A percentile compares a stretch with the other conserved stretches of the same genome.
Conservation (phyloP, 176 grass and related monocot genomes). For the Tuctoria greenei region DNA sequence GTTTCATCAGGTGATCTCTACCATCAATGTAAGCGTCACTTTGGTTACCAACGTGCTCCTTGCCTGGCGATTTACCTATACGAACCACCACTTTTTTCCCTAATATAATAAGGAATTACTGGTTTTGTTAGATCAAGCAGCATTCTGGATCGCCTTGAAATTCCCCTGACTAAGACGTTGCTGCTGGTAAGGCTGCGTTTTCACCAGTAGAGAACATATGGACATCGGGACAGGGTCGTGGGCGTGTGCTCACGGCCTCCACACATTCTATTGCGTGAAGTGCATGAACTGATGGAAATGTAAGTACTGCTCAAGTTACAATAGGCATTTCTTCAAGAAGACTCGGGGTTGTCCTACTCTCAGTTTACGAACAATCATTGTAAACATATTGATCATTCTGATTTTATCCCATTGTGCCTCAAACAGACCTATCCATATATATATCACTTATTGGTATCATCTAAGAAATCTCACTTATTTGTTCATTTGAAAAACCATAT, state of each 20-base stretch:
- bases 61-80: not conserved
- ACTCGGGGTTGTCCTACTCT: not conserved
- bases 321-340: not conserved
- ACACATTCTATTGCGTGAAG: not conserved
- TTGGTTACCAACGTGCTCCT: not conserved
- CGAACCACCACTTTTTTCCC: not conserved
- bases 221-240: not conserved
- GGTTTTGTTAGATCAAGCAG: not conserved
- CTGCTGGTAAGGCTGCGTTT: not conserved
- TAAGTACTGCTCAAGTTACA: not conserved
- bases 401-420: not conserved
- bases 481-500: too few species aligned
- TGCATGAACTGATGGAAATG: not conserved
- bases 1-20: not conserved
- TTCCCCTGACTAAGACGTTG: not conserved
- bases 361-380: not conserved
- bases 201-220: not conserved
- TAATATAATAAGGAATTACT: not conserved
- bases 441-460: too few species aligned
- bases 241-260: constrained; percentile 11
- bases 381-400: not conserved
- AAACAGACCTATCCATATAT: too few species aligned
- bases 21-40: not conserved
- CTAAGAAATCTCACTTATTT: too few species aligned
- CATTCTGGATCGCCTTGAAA: not conserved